These are phyloP conservation scores for Tremellales sp. DNA, from an alignment of 1,284 basidiomycete genomes.

Conservation along the genomic window DNA sequence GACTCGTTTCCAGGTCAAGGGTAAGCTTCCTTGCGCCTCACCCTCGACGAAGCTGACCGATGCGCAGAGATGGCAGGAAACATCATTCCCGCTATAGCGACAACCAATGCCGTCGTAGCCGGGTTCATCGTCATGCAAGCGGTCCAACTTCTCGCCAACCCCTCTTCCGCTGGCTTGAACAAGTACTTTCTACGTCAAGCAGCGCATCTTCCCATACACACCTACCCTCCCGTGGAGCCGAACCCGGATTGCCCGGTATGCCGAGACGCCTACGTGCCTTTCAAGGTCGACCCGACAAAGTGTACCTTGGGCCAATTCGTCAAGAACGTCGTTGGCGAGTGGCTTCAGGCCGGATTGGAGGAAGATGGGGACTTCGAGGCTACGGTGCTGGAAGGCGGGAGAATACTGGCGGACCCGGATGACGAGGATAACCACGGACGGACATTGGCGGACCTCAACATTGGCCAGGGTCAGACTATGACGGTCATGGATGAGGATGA, in stretches of 20 bases:
- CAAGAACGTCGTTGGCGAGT: slow-evolving; percentile 53
- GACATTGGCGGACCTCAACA: slow-evolving; percentile 41
- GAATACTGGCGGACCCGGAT: slow-evolving; percentile 45
- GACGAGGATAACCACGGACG: slow-evolving; percentile 42
- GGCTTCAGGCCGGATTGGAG: slow-evolving; percentile 43
- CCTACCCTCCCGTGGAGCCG: slow-evolving; percentile 59
- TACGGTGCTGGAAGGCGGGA: slow-evolving; percentile 79
- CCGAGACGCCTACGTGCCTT: slow-evolving; percentile 71
- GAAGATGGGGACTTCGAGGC: slow-evolving; percentile 56
- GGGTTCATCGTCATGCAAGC: slow-evolving; percentile 92
- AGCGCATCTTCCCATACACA: slow-evolving; percentile 67
- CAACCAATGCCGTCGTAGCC: slow-evolving; percentile 95
- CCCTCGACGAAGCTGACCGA: slow-evolving; percentile 5
- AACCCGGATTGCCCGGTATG: slow-evolving; percentile 78
- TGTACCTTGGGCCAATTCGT: slow-evolving; percentile 71
- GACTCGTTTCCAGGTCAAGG: slow-evolving; percentile 95
- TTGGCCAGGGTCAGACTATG: slow-evolving; percentile 61
- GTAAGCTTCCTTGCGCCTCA: slow-evolving; percentile 46
- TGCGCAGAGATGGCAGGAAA: slow-evolving; percentile 95
- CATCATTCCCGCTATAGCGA: slow-evolving; percentile 98
- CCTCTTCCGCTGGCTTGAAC: not conserved
- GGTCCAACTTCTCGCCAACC: slow-evolving; percentile 69
- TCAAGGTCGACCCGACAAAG: slow-evolving; percentile 64
- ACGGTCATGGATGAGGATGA: slow-evolving; percentile 69
- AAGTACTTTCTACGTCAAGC: slow-evolving; percentile 59